These are phyloP conservation scores for Cryptococcus sp. DNA, from an alignment of 1,284 basidiomycete genomes.

Conservation along the genomic window DNA sequence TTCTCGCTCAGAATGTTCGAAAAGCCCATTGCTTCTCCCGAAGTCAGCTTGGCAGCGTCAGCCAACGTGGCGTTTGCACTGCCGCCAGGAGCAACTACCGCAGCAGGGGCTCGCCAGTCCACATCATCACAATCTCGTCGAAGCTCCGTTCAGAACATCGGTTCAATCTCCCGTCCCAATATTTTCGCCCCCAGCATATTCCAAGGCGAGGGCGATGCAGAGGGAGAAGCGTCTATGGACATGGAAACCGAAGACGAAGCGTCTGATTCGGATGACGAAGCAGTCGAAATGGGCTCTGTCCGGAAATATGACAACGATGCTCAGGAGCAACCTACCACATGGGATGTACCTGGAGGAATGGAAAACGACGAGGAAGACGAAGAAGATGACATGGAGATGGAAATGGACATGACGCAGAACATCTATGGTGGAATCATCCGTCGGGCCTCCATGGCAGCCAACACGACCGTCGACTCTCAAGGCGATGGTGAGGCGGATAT, in stretches of 20 bases:
- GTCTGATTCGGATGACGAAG: slow-evolving; percentile 22
- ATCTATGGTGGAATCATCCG: slow-evolving; percentile 42
- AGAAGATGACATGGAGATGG: slow-evolving; percentile 43
- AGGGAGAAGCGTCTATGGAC: slow-evolving; percentile 65
- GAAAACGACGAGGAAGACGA: slow-evolving; percentile 27
- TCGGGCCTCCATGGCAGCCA: slow-evolving; percentile 17
- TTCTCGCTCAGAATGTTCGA: slow-evolving; percentile 24
- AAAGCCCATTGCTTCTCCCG: slow-evolving; percentile 5
- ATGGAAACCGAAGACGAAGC: slow-evolving; percentile 44
- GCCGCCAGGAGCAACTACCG: slow-evolving; percentile 9
- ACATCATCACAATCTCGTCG: slow-evolving; percentile 51
- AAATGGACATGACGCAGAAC: slow-evolving; percentile 52
- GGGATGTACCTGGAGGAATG: slow-evolving; percentile 23
- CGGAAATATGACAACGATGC: background rate
- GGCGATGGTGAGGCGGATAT: slow-evolving; percentile 30
- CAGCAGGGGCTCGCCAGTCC: slow-evolving; percentile 43
- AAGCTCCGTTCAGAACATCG: slow-evolving; percentile 34
- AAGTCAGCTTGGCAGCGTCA: slow-evolving; percentile 4
- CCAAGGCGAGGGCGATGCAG: slow-evolving; percentile 50
- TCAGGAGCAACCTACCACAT: background rate
- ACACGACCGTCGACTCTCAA: slow-evolving; percentile 16
- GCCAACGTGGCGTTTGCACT: slow-evolving; percentile 16
- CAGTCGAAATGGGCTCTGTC: slow-evolving; percentile 7
- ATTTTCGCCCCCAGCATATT: slow-evolving; percentile 22
- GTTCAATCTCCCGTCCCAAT: slow-evolving; percentile 19